A percentile compares a stretch with the other conserved stretches of the same genome.
phyloP scores from a whole-genome alignment of 1,284 basidiomycete genomes.

The Moniliophthora roreri region DNA sequence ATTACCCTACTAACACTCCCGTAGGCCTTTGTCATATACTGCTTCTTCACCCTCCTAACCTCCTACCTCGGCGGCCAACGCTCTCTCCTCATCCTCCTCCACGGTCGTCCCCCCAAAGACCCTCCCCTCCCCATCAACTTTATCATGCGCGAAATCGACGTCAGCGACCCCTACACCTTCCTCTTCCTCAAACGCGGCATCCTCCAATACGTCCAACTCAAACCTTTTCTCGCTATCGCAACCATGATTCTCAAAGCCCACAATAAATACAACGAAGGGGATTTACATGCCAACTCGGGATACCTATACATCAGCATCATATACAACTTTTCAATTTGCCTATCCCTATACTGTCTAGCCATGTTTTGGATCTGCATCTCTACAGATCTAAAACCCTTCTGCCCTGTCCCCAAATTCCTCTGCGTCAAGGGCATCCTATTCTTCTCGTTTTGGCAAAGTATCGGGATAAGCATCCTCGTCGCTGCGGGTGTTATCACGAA shows the following conservation, averaged over 20 bases:
- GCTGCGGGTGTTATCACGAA: conserved; percentile 75
- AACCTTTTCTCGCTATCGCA: conserved; percentile 84
- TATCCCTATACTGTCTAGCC: conserved; percentile 84
- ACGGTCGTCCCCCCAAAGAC: conserved; percentile 85
- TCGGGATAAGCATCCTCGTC: conserved; percentile 87
- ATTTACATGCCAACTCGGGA: conserved; percentile 81
- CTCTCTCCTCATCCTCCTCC: conserved; percentile 86
- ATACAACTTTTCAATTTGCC: conserved; percentile 74
- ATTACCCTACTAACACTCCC: too few species aligned
- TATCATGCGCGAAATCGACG: conserved; percentile 79
- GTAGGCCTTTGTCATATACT: conserved; percentile 99
- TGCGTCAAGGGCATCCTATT: conserved; percentile 98
- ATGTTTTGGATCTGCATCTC: conserved; percentile 94
- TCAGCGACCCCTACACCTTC: conserved; percentile 93
- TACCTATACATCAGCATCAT: conserved; percentile 91
- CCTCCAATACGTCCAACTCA: conserved; percentile 96
- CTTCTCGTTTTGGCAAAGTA: conserved; percentile 97
- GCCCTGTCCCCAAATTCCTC: conserved; percentile 91
- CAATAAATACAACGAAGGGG: conserved; percentile 90
- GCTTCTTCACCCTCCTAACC: conserved; percentile 81
- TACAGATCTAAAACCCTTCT: conserved; percentile 84
- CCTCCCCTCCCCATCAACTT: conserved; percentile 86
- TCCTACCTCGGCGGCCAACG: conserved; percentile 93
- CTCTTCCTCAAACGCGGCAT: conserved; percentile 94
- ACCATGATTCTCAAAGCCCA: conserved; percentile 86